Base-by-base conservation (phyloP, 805 yeast species). In the Candida sithepensis region DNA sequence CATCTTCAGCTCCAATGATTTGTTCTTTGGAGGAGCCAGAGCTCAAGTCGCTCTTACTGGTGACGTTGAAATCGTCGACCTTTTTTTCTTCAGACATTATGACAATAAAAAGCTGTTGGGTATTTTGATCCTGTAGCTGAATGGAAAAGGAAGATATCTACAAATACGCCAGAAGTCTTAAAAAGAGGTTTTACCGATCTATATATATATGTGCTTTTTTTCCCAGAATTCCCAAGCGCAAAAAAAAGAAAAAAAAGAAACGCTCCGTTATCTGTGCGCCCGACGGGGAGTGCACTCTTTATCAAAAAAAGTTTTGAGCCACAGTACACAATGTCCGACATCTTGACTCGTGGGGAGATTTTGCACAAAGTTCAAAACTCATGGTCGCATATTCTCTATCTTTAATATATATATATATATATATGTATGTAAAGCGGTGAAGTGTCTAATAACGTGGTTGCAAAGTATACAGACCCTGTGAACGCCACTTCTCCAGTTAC, bases 1-100 rank as follows among this genome's bases (percentile, higher is more conserved):
- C 14, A 10, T 26, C 34, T 7, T 5, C 14, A 10, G 16, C 34
- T 7, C 8, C 13, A n/a, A 8, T 16, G 13, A 24, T 14, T 7
- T n/a, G 34, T 26, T 26, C 42, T 19, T 40, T 40, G 6, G 42
- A 40, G 12, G 41, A 23, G n/a, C 16, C 41, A 6, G 41, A 39
- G 41, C 41, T 37, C 26, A 37, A 12, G 16, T 37, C 40, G 16
- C 40, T 34, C 20, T 34, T 34, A 5, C 21, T 12, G 38, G 18
- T 5, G 21, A 18, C 38, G 18, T 18, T 5, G 12, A 7, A 3
- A 18, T 34, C 38, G 5, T 6, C 14, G n/a, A 12, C 10, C 20
- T 12, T 34, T 34, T 18, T 34, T 34, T 34, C 38, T 16, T 34
- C 38, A 16, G 38, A 34, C 38, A 34, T 34, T 5, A 16, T 34